Evolutionary conservation across 805 yeast genomes (phyloP).

Genomic region (Jamesozyma lodderae): DNA sequence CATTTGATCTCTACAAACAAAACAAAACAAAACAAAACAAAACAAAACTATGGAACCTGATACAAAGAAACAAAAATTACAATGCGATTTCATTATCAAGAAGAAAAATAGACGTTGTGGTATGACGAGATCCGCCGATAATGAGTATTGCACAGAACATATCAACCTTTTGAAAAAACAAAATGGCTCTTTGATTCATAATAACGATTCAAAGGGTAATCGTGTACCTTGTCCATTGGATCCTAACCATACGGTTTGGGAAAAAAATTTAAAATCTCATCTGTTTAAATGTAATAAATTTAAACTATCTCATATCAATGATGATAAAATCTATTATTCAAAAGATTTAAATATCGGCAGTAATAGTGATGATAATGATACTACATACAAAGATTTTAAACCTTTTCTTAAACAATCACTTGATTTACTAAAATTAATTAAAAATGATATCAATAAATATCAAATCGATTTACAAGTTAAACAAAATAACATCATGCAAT

Average conservation of each 20-base stretch:
- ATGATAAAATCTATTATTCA: slow-evolving; percentile 42
- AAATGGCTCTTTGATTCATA: background rate
- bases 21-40: background rate
- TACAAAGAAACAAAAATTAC: slow-evolving; percentile 5
- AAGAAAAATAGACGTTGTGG: slow-evolving; percentile 27
- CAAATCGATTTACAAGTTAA: background rate
- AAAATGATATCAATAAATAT: no score
- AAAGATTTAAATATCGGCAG: slow-evolving; percentile 41
- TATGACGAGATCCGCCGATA: slow-evolving; percentile 19
- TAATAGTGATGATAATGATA: no score
- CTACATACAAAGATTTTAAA: no score
- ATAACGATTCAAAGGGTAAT: background rate
- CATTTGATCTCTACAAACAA: background rate
- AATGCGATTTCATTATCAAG: slow-evolving; percentile 21
- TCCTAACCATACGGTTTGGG: slow-evolving; percentile 66
- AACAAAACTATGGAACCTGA: background rate
- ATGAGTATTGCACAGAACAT: slow-evolving; percentile 60
- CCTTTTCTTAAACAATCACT: no score
- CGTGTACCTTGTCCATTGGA: slow-evolving; percentile 67
- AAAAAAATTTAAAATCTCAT: slow-evolving; percentile 45
- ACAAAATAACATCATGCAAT: slow-evolving; percentile 9
- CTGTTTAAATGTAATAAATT: slow-evolving; percentile 50
- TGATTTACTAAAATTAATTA: no score
- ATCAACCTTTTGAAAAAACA: slow-evolving; percentile 45
- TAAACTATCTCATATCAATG: slow-evolving; percentile 26